A percentile compares a stretch with the other conserved stretches of the same genome.
Evolutionary conservation across 2,329 filamentous ascomycete genomes (phyloP).

Genomic region (Herpotrichia juniperi): DNA sequence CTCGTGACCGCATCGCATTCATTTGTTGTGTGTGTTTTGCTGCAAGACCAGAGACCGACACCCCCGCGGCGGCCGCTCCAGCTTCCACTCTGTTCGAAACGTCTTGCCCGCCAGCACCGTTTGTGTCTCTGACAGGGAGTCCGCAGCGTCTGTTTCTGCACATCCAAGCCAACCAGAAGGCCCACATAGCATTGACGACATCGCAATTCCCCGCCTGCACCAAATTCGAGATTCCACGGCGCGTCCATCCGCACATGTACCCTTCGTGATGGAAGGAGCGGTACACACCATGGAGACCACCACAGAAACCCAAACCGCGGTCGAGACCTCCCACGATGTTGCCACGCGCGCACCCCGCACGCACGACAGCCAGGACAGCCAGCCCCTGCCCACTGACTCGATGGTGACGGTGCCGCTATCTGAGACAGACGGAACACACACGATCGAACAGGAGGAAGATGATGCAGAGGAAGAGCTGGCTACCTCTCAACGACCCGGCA

Average conservation of each 20-base stretch:
- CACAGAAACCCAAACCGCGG: constrained; percentile 12
- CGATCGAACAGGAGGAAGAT: constrained; percentile 43
- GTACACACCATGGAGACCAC: constrained; percentile 27
- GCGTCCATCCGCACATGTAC: constrained; percentile 11
- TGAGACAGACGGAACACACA: constrained; percentile 59
- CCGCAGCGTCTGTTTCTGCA: constrained; percentile 7
- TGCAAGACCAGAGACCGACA: background rate
- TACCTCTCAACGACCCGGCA: constrained; percentile 27
- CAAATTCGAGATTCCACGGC: background rate
- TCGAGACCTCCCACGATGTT: constrained; percentile 11
- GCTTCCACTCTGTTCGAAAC: constrained; percentile 29
- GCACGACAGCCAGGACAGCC: constrained; percentile 32
- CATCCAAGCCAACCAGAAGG: constrained; percentile 20
- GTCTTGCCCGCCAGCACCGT: constrained; percentile 24
- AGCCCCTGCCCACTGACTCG: constrained; percentile 62
- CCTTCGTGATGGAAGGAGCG: constrained; percentile 1
- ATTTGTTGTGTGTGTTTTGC: constrained; percentile 18
- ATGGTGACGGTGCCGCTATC: constrained; percentile 80
- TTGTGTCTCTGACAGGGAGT: constrained; percentile 16
- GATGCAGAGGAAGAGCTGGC: constrained; percentile 2
- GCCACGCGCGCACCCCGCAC: constrained; percentile 27
- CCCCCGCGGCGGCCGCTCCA: constrained; percentile 3
- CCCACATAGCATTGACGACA: constrained; percentile 25
- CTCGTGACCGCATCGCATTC: constrained; percentile 7
- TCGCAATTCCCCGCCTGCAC: constrained; percentile 4